These are phyloP conservation scores for Coccinonectria pachysandricola DNA, from an alignment of 2,329 filamentous ascomycete species.

Conservation along the genomic window DNA sequence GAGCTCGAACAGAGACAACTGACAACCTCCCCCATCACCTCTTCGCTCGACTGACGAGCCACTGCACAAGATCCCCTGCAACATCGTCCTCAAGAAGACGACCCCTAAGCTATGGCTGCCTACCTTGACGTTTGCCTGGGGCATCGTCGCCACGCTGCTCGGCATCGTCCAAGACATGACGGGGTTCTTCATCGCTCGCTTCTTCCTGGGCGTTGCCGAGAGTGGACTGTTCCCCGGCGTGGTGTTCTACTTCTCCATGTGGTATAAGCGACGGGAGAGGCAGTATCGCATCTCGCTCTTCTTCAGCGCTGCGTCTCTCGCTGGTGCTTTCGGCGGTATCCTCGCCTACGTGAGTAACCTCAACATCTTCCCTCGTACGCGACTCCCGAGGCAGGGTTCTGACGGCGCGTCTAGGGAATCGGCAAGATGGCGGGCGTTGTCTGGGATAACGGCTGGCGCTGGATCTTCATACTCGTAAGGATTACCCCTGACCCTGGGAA, in stretches of 20 bases:
- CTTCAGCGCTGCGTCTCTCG: conserved; percentile 43
- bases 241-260: conserved; percentile 41
- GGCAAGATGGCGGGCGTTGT: conserved; percentile 42
- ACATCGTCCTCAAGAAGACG: conserved; percentile 51
- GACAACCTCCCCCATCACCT: neutral
- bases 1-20: too few relatives aligned
- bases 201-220: conserved; percentile 46
- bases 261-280: conserved; percentile 44
- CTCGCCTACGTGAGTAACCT: conserved; percentile 37
- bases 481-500: neutral
- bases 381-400: conserved; percentile 1
- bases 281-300: conserved; percentile 47
- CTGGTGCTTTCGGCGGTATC: conserved; percentile 47
- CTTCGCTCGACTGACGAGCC: neutral
- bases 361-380: neutral
- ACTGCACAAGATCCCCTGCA: conserved; percentile 42
- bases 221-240: conserved; percentile 42
- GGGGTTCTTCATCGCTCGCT: conserved; percentile 42
- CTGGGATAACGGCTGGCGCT: conserved; percentile 42
- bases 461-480: conserved; percentile 50
- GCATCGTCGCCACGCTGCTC: conserved; percentile 39
- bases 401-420: conserved; percentile 31
- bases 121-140: conserved; percentile 45
- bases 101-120: conserved; percentile 48
- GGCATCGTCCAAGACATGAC: conserved; percentile 39